Evolutionary conservation across 2,329 filamentous ascomycete species (phyloP).

Genomic region (Pyrenophora tritici-repentis): DNA sequence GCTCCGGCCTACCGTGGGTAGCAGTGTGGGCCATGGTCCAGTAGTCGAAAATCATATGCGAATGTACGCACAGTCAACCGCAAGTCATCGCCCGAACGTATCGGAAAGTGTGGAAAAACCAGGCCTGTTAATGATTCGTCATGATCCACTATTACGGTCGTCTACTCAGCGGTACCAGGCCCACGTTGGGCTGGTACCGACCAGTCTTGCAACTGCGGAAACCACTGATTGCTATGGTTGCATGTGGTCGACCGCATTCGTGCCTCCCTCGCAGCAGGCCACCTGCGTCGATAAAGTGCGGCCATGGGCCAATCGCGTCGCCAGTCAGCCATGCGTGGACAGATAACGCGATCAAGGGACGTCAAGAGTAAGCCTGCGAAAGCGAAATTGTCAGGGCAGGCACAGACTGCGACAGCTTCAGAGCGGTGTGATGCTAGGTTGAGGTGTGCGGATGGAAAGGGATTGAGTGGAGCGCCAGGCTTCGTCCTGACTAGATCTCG

Average conservation of each 20-base stretch:
- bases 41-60: slow-evolving; percentile 17
- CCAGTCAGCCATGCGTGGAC: slow-evolving; percentile 12
- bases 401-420: slow-evolving; percentile 16
- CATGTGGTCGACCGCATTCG: slow-evolving; percentile 18
- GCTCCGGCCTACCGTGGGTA: slow-evolving; percentile 31
- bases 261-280: slow-evolving; percentile 24
- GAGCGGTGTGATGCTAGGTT: slow-evolving; percentile 24
- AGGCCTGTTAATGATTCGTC: slow-evolving; percentile 22
- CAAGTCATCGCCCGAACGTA: slow-evolving; percentile 11
- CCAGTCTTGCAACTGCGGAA: slow-evolving; percentile 15
- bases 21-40: slow-evolving; percentile 13
- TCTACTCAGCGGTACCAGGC: slow-evolving; percentile 14
- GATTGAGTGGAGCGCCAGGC: slow-evolving; percentile 14
- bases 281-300: slow-evolving; percentile 20
- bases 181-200: slow-evolving; percentile 16
- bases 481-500: slow-evolving; percentile 11
- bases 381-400: slow-evolving; percentile 19
- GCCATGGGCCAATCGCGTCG: slow-evolving; percentile 32
- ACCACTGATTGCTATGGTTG: slow-evolving; percentile 13
- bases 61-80: slow-evolving; percentile 5
- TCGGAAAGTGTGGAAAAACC: slow-evolving; percentile 8
- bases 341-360: slow-evolving; percentile 31
- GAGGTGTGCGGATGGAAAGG: slow-evolving; percentile 21
- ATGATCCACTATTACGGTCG: slow-evolving; percentile 22
- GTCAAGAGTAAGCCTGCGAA: slow-evolving; percentile 11